These are phyloP conservation scores for Mikania micrantha DNA, from an alignment of 129 eudicot species.

Conservation along the genomic window DNA sequence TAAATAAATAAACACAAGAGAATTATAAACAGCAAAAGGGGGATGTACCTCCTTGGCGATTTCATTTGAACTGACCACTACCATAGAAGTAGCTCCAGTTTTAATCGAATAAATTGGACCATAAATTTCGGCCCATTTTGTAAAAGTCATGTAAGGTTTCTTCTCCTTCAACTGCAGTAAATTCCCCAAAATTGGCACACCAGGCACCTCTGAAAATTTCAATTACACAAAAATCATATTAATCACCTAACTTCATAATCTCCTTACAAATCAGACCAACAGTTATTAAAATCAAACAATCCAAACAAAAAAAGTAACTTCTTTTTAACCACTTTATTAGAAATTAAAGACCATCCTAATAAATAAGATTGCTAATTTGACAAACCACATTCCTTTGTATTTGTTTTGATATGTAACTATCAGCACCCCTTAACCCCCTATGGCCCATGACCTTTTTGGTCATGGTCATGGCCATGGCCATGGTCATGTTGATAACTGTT, in stretches of 20 bases:
- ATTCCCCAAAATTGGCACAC: constrained; percentile 80
- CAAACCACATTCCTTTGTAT: no score
- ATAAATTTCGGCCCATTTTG: constrained; percentile 71
- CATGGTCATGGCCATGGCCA: no score
- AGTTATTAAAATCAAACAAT: background rate
- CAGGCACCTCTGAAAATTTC: constrained; percentile 60
- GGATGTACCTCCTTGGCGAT: constrained; percentile 76
- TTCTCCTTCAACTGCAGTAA: constrained; percentile 82
- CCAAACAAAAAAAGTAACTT: background rate
- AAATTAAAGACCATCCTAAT: no score
- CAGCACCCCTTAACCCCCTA: no score
- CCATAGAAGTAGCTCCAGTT: constrained; percentile 56
- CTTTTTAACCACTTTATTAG: no score
- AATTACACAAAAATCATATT: background rate
- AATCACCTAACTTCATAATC: background rate
- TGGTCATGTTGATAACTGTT: no score
- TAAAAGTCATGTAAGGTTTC: constrained; percentile 84
- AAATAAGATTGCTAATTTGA: no score
- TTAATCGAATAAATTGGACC: constrained; percentile 84
- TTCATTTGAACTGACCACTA: constrained; percentile 66
- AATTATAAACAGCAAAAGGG: background rate
- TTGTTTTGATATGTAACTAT: no score
- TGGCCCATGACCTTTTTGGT: no score
- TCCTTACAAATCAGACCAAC: background rate
- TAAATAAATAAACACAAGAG: no score